Percentiles rank a stretch among this genome's conserved stretches.
Evolutionary conservation across 2,329 filamentous ascomycete species (phyloP).

Genomic region (Fusarium subglutinans): DNA sequence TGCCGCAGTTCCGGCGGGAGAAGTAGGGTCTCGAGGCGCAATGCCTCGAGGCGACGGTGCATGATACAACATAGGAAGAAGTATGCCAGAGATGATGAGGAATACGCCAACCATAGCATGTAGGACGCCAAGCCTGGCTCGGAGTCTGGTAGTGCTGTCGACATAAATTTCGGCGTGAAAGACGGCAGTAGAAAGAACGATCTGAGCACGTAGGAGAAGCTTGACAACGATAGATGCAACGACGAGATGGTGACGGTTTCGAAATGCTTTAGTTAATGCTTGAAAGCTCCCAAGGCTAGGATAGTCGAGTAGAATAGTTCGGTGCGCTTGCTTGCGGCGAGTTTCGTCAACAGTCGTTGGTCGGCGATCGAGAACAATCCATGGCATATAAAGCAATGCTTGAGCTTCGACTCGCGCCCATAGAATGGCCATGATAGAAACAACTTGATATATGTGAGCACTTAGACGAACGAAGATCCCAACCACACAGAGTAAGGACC

Average conservation of each 20-base stretch:
- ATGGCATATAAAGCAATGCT: conserved; percentile 42
- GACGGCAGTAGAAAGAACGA: conserved; percentile 42
- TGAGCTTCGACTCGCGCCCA: conserved; percentile 44
- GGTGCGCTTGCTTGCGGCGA: conserved; percentile 41
- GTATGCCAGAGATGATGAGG: conserved; percentile 26
- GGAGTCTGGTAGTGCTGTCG: conserved; percentile 31
- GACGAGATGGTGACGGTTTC: conserved; percentile 42
- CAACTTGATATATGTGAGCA: conserved; percentile 30
- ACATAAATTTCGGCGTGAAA: conserved; percentile 38
- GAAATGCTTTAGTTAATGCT: conserved; percentile 33
- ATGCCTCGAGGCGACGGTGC: conserved; percentile 41
- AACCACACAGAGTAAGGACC: conserved; percentile 7
- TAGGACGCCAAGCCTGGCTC: conserved; percentile 29
- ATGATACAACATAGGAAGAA: conserved; percentile 42
- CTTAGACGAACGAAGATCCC: not conserved
- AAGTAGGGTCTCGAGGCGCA: conserved; percentile 43
- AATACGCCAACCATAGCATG: conserved; percentile 41
- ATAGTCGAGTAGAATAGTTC: conserved; percentile 44
- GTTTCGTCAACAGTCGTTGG: conserved; percentile 40
- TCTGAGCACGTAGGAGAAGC: conserved; percentile 38
- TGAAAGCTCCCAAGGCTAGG: conserved; percentile 34
- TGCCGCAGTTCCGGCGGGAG: conserved; percentile 39
- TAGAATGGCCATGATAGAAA: conserved; percentile 39
- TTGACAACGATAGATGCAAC: conserved; percentile 32
- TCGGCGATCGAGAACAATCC: conserved; percentile 42